Evolutionary conservation across 192 early-diverging fungal species (phyloP), one percentile per base, ranked within the genome.

Genomic region (Geosiphon pyriformis): DNA sequence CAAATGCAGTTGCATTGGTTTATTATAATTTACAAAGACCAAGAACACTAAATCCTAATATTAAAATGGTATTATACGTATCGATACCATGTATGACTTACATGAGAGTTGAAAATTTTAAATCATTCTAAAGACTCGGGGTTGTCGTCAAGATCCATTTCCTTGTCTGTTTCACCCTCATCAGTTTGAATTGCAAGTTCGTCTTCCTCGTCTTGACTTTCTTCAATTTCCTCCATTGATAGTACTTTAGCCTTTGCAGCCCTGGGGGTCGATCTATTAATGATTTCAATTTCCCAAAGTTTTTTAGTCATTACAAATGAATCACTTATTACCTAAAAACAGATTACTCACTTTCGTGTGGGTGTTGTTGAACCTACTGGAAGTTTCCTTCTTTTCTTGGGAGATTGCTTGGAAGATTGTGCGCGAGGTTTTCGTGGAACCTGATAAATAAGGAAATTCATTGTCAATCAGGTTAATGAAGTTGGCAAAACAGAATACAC

Each of bases 191-290:
- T n/a, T n/a, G n/a, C n/a, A n/a, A n/a, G n/a, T 1, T 60, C 58
- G 10, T 15, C 29, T n/a, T 37, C 58, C 0, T 60, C 58, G 2
- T 60, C 58, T 12, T n/a, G 17, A 12, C 34, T 37, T 12, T 30
- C 22, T 23, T 27, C 29, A 11, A 60, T 60, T 33, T 34, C 34
- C 12, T 20, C 60, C 60, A 62, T 62, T 30, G 60, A 62, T 31
- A 46, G 18, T 27, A 62, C 29, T 26, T 62, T 62, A 31, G 60
- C 46, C 11, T 62, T 62, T 10, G 60, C 60, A 23, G 60, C 60
- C 32, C 60, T 62, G 11, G 60, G 60, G 0, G 27, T 26, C 15
- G 42, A 10, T 18, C 60, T 62, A 30, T n/a, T 12, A 7, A 60
- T 4, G 34, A 32, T 4, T 59, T 15, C 7, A 25, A 10, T 42